Evolutionary conservation across 495 filamentous ascomycete genomes (phyloP), one percentile per base, ranked within the genome.

Genomic region (Xylaria venustula): DNA sequence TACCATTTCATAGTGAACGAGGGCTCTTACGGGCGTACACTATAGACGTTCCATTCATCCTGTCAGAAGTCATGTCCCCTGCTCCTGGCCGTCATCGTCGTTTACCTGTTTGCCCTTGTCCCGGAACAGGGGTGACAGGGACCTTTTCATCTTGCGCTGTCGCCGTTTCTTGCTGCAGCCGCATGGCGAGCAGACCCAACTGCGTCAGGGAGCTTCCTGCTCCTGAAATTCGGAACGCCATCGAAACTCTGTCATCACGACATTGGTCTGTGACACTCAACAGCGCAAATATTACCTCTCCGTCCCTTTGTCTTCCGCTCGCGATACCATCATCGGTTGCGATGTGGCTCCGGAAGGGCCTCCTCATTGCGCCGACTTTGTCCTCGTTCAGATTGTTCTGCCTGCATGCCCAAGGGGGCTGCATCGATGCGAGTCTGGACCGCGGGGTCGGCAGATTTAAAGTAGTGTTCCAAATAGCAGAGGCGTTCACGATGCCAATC

Each of bases 341-440:
- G 4, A n/a, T 17, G 4, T 49, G 47, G 17, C 25, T 32, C n/a
- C 19, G 48, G 17, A 51, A 28, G 45, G 22, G 28, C 9, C 3
- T 11, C 28, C 32, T 14, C 28, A 20, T 22, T 45, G 23, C 20
- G 42, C n/a, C 17, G 46, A 26, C 15, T 45, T 45, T 51, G 45
- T 28, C 34, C 36, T 11, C 61, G 48, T 60, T 54, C 56, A 34
- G 54, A 63, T 52, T 48, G 30, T 47, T 61, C 61, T 54, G 52
- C 58, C 64, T 64, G 53, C 12, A 61, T 58, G 53, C 61, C 58
- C 61, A 62, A 58, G 56, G 22, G 42, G 56, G 53, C 63, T 66
- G 59, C 66, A 61, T 64, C 66, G 59, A 66, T 53, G 57, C 20
- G 61, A 71, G 63, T 68, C 68, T 71, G 62, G 68, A 63, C 66